A percentile compares a stretch with the other conserved stretches of the same genome.
Conservation (phyloP, 352 stramenopile species). For the Globisporangium echinulatum region DNA sequence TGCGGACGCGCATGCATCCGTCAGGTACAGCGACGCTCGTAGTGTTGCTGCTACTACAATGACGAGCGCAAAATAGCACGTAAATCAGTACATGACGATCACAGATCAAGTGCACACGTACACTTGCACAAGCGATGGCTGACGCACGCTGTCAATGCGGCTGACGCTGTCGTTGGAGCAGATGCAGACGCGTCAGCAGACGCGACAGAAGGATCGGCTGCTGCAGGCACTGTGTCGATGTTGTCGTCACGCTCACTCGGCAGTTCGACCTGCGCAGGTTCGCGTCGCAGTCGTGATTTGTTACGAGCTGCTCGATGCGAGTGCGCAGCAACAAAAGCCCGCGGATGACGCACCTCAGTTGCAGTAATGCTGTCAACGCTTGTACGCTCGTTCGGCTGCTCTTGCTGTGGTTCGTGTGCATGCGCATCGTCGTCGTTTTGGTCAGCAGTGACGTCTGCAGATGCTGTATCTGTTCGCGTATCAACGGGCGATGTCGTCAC, state of each 20-base stretch:
- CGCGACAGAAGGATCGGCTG: not conserved
- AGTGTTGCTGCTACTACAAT: too few relatives aligned
- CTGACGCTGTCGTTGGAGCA: too few relatives aligned
- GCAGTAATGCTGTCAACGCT: not conserved
- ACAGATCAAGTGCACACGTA: too few relatives aligned
- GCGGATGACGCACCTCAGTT: not conserved
- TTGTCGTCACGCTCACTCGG: not conserved
- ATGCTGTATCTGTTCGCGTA: not conserved
- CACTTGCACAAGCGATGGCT: too few relatives aligned
- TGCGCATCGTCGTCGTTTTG: not conserved
- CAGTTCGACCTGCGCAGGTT: not conserved
- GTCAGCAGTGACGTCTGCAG: not conserved
- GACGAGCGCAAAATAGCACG: too few relatives aligned
- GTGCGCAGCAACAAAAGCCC: not conserved
- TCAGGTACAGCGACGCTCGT: conserved; percentile 20
- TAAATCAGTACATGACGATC: too few relatives aligned
- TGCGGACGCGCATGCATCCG: conserved; percentile 43
- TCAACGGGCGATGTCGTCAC: not conserved
- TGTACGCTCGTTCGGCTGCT: conserved; percentile 1
- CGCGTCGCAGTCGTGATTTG: not conserved
- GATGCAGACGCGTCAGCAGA: too few relatives aligned
- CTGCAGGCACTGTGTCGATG: too few relatives aligned
- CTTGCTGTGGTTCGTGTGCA: conserved; percentile 5
- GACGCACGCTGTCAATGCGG: too few relatives aligned
- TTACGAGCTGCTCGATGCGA: not conserved